Evolutionary conservation across 202 grass and related monocot genomes (phyloP), one percentile per base, ranked within the genome.

Genomic region (Zoysia matrella): DNA sequence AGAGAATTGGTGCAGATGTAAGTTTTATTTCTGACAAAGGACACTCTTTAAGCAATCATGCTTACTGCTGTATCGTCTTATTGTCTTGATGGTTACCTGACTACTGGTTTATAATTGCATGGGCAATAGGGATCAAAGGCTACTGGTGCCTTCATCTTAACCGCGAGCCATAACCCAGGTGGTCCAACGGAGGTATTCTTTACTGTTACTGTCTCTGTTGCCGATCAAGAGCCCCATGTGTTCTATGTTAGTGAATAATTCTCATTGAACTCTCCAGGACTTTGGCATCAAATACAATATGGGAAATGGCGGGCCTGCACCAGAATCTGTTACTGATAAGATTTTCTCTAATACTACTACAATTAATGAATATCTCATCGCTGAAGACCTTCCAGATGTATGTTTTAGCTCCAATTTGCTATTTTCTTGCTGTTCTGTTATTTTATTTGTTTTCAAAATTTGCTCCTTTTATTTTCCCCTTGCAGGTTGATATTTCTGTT

Each of bases 231-330:
- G 48, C 4, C 7, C 8, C 36, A 13, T 2, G 8, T 79, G 22
- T 54, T 83, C 9, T 63, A 1, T 76, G 14, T 68, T 72, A 71
- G 71, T 86, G 45, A 80, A 67, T 30, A 69, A 48, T 70, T 60
- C 71, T n/a, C 18, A 44, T 85, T 75, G 53, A 14, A 54, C 88
- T 83, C 87, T 65, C 49, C 77, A 98, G 96, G 96, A 98, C 78
- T 98, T 98, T 52, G 96, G 96, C 69, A 95, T 99, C 85, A 99
- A 99, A 77, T 99, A 99, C 81, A 98, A 98, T 60, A 93, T 99
- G 96, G 96, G 87, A 85, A 99, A 99, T 87, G 93, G 96, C 73
- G 96, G 96, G 30, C 96, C 96, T 82, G 93, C 96, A n/a, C 96
- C 96, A 15, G 96, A 99, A 72, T 92, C 85, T 39, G 89, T 99